Evolutionary conservation across 2,329 filamentous ascomycete genomes (phyloP).

Genomic region (Amylocarpus encephaloides): DNA sequence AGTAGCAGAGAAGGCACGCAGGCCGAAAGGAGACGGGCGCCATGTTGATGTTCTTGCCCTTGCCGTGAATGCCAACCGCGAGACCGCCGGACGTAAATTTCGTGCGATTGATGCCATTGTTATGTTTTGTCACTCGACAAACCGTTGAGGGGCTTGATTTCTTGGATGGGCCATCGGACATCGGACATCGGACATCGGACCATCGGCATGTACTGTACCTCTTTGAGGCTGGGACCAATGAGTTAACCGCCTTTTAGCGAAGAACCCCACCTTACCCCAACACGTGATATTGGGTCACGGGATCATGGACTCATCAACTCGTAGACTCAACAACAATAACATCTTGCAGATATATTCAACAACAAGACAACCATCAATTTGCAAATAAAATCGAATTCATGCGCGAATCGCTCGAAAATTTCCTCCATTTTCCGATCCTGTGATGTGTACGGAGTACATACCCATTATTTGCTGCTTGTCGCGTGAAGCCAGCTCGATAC

Average conservation of each 20-base stretch:
- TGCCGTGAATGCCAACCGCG: slow-evolving; percentile 18
- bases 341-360: slow-evolving; percentile 15
- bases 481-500: slow-evolving; percentile 18
- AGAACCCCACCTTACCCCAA: slow-evolving; percentile 4
- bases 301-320: slow-evolving; percentile 3
- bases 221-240: too few species aligned
- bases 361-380: slow-evolving; percentile 4
- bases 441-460: neutral
- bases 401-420: slow-evolving; percentile 8
- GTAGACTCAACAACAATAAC: slow-evolving; percentile 8
- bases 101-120: slow-evolving; percentile 58
- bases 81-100: slow-evolving; percentile 34
- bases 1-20: slow-evolving; percentile 43
- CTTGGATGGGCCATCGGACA: neutral
- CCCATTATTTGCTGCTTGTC: slow-evolving; percentile 8
- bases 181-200: neutral
- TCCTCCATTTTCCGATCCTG: slow-evolving; percentile 3
- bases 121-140: slow-evolving; percentile 6
- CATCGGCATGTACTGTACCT: neutral
- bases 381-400: slow-evolving; percentile 13
- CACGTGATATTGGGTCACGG: neutral
- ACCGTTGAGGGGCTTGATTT: neutral
- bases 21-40: slow-evolving; percentile 28
- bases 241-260: too few species aligned
- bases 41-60: slow-evolving; percentile 21